phyloP scores from a whole-genome alignment of 2,329 filamentous ascomycete species.

The Fusarium decemcellulare region DNA sequence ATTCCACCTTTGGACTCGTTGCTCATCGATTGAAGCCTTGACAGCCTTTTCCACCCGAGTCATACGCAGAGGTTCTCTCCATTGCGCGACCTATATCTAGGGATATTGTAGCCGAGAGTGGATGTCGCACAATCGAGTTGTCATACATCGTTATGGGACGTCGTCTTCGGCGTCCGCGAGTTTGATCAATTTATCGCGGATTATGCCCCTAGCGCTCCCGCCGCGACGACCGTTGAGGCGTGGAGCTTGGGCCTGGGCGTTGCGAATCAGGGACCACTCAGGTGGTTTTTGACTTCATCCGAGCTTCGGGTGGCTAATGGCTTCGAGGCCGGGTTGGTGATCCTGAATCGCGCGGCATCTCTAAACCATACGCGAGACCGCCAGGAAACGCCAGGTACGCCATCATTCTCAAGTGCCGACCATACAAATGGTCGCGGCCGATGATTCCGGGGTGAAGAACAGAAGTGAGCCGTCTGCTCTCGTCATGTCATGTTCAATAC shows the following conservation, averaged over 20 bases:
- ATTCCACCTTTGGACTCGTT: neutral
- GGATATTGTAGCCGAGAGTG: slow-evolving; percentile 5
- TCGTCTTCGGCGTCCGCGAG: slow-evolving; percentile 20
- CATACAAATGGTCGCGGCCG: slow-evolving; percentile 20
- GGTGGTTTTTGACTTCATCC: slow-evolving; percentile 37
- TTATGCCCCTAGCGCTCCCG: slow-evolving; percentile 34
- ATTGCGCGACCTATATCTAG: neutral
- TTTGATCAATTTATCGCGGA: slow-evolving; percentile 29
- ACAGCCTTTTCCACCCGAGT: slow-evolving; percentile 6
- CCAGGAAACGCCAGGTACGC: slow-evolving; percentile 12
- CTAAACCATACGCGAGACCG: slow-evolving; percentile 20
- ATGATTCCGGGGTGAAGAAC: slow-evolving; percentile 1
- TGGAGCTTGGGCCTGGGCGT: slow-evolving; percentile 32
- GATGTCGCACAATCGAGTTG: slow-evolving; percentile 45
- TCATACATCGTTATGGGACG: slow-evolving; percentile 41
- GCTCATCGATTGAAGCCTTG: slow-evolving; percentile 10
- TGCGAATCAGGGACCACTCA: slow-evolving; percentile 37
- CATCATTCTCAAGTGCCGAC: slow-evolving; percentile 6
- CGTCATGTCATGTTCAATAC: neutral
- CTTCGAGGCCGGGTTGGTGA: slow-evolving; percentile 11
- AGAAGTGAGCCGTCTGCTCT: neutral
- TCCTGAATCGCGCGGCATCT: slow-evolving; percentile 41
- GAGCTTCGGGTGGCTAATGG: slow-evolving; percentile 33
- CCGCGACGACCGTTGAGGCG: slow-evolving; percentile 39
- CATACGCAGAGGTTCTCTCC: slow-evolving; percentile 3